Evolutionary conservation across 768 basidiomycete species (phyloP).

Genomic region (Rhizopogon vinicolor): DNA sequence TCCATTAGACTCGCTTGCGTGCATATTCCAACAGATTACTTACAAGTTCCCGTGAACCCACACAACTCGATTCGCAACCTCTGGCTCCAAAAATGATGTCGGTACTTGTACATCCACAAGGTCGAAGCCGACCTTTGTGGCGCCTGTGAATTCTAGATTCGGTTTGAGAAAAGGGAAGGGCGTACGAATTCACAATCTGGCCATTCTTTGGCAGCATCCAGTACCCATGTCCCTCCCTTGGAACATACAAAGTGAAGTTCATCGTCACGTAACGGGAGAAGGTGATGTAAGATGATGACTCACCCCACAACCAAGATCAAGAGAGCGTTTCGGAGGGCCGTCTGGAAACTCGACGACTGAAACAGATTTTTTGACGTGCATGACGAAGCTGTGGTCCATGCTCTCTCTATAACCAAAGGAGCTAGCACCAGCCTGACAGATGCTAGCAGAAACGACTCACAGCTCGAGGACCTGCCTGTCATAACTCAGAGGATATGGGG

Average conservation of each 20-base stretch:
- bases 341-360: conserved; percentile 55
- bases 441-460: conserved; percentile 35
- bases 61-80: conserved; percentile 51
- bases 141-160: background rate
- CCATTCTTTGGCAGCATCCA: conserved; percentile 74
- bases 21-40: conserved; percentile 12
- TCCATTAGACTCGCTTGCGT: background rate
- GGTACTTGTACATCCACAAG: conserved; percentile 72
- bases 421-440: background rate
- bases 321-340: conserved; percentile 43
- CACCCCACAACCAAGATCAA: conserved; percentile 77
- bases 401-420: conserved; percentile 38
- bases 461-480: conserved; percentile 63
- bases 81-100: conserved; percentile 42
- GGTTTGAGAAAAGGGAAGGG: background rate
- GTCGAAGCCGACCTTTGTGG: conserved; percentile 68
- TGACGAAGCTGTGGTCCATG: conserved; percentile 46
- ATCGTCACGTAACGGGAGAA: background rate
- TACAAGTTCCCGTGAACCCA: conserved; percentile 83
- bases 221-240: conserved; percentile 65
- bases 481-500: conserved; percentile 75
- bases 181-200: conserved; percentile 59
- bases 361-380: conserved; percentile 47
- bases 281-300: conserved; percentile 20
- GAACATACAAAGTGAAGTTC: conserved; percentile 1